Conservation (phyloP, 768 basidiomycete species). For the Daedaleopsis sinensis region DNA sequence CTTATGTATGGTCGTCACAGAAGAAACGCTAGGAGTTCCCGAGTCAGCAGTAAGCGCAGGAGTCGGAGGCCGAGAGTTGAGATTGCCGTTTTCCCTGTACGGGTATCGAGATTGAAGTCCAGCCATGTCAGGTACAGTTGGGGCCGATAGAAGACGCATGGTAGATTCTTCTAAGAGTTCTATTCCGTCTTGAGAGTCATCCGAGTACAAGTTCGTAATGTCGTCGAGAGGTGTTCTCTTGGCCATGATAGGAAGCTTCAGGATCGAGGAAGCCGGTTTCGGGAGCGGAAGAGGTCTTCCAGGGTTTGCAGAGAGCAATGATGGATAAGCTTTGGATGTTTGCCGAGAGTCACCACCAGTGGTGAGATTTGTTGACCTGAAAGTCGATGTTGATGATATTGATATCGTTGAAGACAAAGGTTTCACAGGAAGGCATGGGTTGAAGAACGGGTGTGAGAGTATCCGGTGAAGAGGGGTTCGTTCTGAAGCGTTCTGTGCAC, state of each 20-base stretch:
- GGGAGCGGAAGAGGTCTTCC: background rate
- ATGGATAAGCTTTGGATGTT: slow-evolving; percentile 5
- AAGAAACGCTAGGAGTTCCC: background rate
- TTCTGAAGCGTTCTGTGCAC: slow-evolving; percentile 30
- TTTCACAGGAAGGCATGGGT: slow-evolving; percentile 19
- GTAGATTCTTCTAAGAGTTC: background rate
- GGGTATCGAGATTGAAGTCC: background rate
- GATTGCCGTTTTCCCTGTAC: background rate
- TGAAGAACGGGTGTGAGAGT: slow-evolving; percentile 37
- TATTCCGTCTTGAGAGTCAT: background rate
- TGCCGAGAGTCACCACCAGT: background rate
- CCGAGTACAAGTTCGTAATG: slow-evolving; percentile 13
- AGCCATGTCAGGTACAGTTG: background rate
- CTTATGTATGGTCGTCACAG: background rate
- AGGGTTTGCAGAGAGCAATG: slow-evolving; percentile 8
- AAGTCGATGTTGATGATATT: background rate
- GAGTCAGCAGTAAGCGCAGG: slow-evolving; percentile 1
- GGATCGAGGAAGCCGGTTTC: background rate
- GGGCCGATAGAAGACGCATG: background rate
- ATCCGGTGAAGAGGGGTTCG: slow-evolving; percentile 32
- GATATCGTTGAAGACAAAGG: slow-evolving; percentile 4
- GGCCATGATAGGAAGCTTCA: too few relatives aligned
- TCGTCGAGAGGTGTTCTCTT: slow-evolving; percentile 11
- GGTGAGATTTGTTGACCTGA: background rate
- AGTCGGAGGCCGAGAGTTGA: background rate